phyloP scores from a whole-genome alignment of 257 asterid species.

The Solanum sparsipilum region DNA sequence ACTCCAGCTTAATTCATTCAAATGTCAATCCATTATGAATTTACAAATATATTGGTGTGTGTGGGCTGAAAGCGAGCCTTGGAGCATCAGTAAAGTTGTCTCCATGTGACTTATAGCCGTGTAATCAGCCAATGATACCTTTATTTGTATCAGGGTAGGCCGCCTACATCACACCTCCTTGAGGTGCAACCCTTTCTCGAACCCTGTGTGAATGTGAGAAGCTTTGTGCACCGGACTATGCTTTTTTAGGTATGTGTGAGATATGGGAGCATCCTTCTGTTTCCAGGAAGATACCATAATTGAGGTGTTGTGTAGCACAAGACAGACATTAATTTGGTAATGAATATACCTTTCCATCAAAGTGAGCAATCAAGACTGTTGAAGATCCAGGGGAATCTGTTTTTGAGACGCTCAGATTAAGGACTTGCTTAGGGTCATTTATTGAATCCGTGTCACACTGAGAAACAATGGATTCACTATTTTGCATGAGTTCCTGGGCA shows the following conservation, averaged over 20 bases:
- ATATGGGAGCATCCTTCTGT: not conserved
- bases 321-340: not conserved
- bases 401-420: slow-evolving; percentile 37
- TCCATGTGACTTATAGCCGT: not conserved
- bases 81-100: not conserved
- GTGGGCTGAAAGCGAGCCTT: not conserved
- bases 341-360: slow-evolving; percentile 64
- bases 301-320: not conserved
- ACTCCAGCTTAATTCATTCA: not conserved
- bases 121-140: not conserved
- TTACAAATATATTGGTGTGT: not conserved
- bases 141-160: not conserved
- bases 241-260: not conserved
- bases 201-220: not conserved
- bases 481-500: slow-evolving; percentile 60
- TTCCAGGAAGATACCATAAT: not conserved
- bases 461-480: slow-evolving; percentile 36
- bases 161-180: not conserved
- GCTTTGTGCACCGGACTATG: not conserved
- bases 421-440: slow-evolving; percentile 42
- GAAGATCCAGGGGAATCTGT: slow-evolving; percentile 60
- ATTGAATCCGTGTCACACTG: slow-evolving; percentile 14
- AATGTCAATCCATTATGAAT: not conserved
- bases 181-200: not conserved
- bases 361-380: slow-evolving; percentile 50